Percentiles rank a stretch among this genome's conserved stretches.
Conservation (phyloP, 257 asterid species). For the Apocynum venetum region DNA sequence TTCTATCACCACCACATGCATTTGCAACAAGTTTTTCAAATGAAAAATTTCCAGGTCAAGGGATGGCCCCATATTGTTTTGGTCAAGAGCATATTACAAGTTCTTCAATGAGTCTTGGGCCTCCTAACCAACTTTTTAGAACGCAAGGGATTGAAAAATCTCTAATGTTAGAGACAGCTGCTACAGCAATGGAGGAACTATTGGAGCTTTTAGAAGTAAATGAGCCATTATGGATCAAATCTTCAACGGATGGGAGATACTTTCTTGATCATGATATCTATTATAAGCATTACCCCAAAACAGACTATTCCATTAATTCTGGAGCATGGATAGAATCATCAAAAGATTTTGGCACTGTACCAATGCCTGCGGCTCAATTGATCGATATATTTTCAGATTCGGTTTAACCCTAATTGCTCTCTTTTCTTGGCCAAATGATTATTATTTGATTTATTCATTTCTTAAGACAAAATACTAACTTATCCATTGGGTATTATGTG, state of each 20-base stretch:
- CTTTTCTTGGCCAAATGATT: neutral
- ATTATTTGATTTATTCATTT: neutral
- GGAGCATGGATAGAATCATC: conserved; percentile 67
- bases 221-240: conserved; percentile 57
- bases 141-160: conserved; percentile 34
- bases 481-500: neutral
- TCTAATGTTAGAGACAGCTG: conserved; percentile 31
- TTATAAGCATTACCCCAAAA: conserved; percentile 45
- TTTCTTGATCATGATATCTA: conserved; percentile 44
- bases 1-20: conserved; percentile 18
- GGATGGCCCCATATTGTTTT: conserved; percentile 17
- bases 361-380: conserved; percentile 43
- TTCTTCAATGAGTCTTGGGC: conserved; percentile 7
- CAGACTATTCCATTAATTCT: conserved; percentile 25
- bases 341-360: conserved; percentile 51
- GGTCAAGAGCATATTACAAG: conserved; percentile 15
- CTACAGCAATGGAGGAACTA: conserved; percentile 51
- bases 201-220: conserved; percentile 43
- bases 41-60: conserved; percentile 20
- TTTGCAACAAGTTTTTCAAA: conserved; percentile 12
- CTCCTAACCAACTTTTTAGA: conserved; percentile 16
- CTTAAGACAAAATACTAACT: no score
- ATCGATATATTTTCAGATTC: conserved; percentile 53
- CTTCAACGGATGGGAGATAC: conserved; percentile 38
- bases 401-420: conserved; percentile 24